A percentile compares a stretch with the other conserved stretches of the same genome.
phyloP scores from a whole-genome alignment of 257 asterid species.

The Solanum clarkiae region DNA sequence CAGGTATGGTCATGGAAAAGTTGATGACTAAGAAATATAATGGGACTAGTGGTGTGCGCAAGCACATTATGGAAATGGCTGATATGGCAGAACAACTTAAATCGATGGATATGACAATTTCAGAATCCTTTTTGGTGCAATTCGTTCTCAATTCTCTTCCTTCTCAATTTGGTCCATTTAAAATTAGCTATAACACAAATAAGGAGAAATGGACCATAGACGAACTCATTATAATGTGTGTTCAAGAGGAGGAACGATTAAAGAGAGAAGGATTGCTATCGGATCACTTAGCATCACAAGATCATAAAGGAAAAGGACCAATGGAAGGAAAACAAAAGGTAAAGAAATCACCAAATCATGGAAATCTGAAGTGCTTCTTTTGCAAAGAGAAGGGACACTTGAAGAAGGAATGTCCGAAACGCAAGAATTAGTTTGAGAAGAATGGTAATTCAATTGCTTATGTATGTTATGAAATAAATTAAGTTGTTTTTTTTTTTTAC shows the following conservation, averaged over 20 bases:
- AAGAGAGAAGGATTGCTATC: background rate
- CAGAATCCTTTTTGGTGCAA: slow-evolving; percentile 1
- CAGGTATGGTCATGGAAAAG: background rate
- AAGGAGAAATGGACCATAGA: background rate
- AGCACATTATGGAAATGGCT: background rate
- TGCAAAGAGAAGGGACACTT: background rate
- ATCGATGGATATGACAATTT: background rate
- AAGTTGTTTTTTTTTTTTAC: background rate
- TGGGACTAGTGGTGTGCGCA: background rate
- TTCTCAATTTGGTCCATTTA: background rate
- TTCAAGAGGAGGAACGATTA: slow-evolving; percentile 1
- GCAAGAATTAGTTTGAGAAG: background rate
- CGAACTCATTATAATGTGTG: background rate
- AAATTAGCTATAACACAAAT: background rate
- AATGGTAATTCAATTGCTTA: background rate
- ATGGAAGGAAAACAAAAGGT: background rate
- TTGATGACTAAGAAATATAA: background rate
- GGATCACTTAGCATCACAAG: background rate
- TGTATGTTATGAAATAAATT: background rate
- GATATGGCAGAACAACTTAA: background rate
- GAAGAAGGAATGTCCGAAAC: background rate
- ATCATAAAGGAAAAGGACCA: background rate
- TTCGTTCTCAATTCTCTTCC: background rate
- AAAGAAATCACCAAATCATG: background rate
- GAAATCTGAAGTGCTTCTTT: background rate